Conservation (phyloP, 192 early-diverging fungal species). For the Umbelopsis ramanniana region DNA sequence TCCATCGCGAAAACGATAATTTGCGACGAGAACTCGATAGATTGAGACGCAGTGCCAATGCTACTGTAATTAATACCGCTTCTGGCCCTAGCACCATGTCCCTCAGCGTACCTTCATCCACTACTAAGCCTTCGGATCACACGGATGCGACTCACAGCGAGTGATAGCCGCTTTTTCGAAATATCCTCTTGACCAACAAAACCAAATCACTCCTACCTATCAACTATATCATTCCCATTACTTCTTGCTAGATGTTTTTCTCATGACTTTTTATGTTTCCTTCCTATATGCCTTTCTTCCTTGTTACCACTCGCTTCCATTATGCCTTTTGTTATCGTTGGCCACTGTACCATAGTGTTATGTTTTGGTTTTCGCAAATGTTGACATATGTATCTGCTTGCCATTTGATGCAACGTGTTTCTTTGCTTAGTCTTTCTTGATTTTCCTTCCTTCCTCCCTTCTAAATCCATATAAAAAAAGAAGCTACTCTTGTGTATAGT, state of each 20-base stretch:
- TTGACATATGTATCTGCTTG: slow-evolving; percentile 4
- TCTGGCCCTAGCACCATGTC: not conserved
- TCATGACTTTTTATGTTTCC: not conserved
- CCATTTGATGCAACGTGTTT: not conserved
- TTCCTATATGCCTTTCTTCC: not conserved
- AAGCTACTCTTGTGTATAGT: too few species aligned
- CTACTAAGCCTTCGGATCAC: not conserved
- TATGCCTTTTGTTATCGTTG: not conserved
- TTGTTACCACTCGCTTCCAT: not conserved
- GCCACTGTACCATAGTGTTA: slow-evolving; percentile 22
- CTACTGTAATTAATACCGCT: slow-evolving; percentile 14
- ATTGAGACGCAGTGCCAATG: slow-evolving; percentile 19
- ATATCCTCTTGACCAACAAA: not conserved
- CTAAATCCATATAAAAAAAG: too few species aligned
- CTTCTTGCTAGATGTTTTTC: not conserved
- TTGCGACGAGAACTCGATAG: slow-evolving; percentile 30
- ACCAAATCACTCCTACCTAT: slow-evolving; percentile 3
- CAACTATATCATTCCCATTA: not conserved
- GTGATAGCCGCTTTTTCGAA: too few species aligned
- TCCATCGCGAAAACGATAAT: slow-evolving; percentile 35
- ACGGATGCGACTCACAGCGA: not conserved
- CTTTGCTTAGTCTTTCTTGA: too few species aligned
- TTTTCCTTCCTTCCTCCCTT: too few species aligned
- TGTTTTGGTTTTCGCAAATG: not conserved
- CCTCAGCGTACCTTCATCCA: not conserved